These are phyloP conservation scores for Patellaria atrata DNA, from an alignment of 495 filamentous ascomycete species.

Conservation along the genomic window DNA sequence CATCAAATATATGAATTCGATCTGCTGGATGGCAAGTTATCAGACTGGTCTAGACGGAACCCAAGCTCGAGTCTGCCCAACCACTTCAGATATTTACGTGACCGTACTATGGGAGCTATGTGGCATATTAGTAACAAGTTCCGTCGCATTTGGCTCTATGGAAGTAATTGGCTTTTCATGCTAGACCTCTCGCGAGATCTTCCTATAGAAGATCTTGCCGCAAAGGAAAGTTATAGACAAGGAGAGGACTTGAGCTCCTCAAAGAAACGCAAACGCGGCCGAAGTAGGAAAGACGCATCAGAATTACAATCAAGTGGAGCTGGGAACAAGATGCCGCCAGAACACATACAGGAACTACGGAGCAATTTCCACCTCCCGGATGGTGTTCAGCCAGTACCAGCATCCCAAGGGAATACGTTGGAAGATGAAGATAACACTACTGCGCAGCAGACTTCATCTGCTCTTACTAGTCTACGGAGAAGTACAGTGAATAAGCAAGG, in stretches of 20 bases:
- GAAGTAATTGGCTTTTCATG: constrained; percentile 80
- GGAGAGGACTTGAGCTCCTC: constrained; percentile 6
- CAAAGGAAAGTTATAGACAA: constrained; percentile 14
- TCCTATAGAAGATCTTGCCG: constrained; percentile 26
- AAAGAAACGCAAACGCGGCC: not conserved
- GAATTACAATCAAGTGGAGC: constrained; percentile 12
- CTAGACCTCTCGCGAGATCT: constrained; percentile 69
- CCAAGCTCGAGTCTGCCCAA: constrained; percentile 57
- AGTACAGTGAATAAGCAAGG: constrained; percentile 12
- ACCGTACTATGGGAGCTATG: constrained; percentile 65
- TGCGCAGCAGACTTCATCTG: no score
- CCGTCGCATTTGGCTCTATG: constrained; percentile 74
- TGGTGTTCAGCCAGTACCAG: no score
- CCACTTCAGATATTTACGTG: constrained; percentile 52
- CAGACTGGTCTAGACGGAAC: constrained; percentile 76
- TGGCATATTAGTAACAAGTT: constrained; percentile 54
- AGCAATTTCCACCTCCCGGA: no score
- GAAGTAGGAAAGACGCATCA: no score
- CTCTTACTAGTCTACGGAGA: no score
- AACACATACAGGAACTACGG: not conserved
- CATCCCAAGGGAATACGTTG: no score
- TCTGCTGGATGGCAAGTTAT: constrained; percentile 54
- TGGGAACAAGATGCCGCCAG: constrained; percentile 6
- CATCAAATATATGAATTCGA: constrained; percentile 68
- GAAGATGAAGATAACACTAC: no score